Evolutionary conservation across 805 yeast genomes (phyloP), one percentile per base, ranked within the genome.

Genomic region (Barnettozyma salicaria): DNA sequence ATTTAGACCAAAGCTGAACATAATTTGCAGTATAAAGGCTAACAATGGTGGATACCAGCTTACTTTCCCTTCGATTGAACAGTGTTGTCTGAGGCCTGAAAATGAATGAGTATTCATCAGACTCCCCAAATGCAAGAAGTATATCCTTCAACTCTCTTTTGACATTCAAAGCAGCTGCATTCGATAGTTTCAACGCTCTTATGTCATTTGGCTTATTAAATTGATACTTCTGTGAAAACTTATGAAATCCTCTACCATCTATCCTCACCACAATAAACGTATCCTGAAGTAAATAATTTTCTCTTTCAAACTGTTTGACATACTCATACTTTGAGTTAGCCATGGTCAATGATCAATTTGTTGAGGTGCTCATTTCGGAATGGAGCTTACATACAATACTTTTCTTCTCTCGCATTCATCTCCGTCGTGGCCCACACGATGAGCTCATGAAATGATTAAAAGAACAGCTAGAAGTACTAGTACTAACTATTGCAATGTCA

Each of bases 231-330:
- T 70, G 70, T 3, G 95, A 78, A 49, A 92, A 81, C 49, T 77
- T 80, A 61, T 92, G 98, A 57, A 92, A 92, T 18, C 96, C 95
- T 45, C 92, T 74, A 1, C 98, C 98, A 53, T 92, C 98, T 0
- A 92, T 77, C 29, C 98, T 68, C 3, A 92, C 74, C 8, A 92
- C 80, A 7, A 92, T 78, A 59, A 79, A 80, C 0, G 94, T 77
- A 40, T 86, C 81, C 2, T 89, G 96, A 1, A 92, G 68, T 5
- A 92, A 67, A 21, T 63, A 61, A 47, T 76, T 76, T 40, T 84
- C 90, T 22, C 74, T 64, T 58, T 92, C 98, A 59, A 86, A 92
- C 37, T 63, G 61, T 49, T 76, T 79, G 30, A 89, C 97, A 56
- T 90, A 92, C 56, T 89, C 96, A 56, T 72, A 90, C 43, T 87